Evolutionary conservation across 116 monocot species (phyloP).

Genomic region (Cymodocea nodosa): DNA sequence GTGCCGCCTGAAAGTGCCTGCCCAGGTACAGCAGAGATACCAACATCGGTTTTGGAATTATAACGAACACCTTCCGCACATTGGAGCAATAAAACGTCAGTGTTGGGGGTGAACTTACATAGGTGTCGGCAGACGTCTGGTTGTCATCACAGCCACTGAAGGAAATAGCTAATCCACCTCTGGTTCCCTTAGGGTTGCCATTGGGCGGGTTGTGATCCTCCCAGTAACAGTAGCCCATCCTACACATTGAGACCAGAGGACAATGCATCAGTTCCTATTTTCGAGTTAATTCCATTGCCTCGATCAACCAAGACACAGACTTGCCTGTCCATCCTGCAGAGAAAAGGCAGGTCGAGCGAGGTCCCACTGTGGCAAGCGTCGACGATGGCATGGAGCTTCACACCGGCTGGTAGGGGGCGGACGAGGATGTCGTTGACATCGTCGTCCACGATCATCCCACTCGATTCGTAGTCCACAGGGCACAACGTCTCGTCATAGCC

Average conservation of each 20-base stretch:
- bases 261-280: not conserved
- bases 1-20: conserved; percentile 48
- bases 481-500: conserved; percentile 86
- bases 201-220: conserved; percentile 34
- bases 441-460: conserved; percentile 66
- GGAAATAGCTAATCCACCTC: conserved; percentile 73
- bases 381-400: conserved; percentile 71
- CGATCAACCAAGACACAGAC: not conserved
- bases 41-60: not conserved
- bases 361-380: conserved; percentile 95
- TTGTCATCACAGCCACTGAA: conserved; percentile 90
- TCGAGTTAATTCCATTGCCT: not conserved
- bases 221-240: conserved; percentile 61
- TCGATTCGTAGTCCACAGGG: conserved; percentile 67
- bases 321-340: conserved; percentile 70
- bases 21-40: not conserved
- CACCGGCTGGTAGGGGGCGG: conserved; percentile 38
- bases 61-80: not conserved
- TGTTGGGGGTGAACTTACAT: conserved; percentile 60
- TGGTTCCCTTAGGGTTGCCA: conserved; percentile 42
- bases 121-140: conserved; percentile 75
- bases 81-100: no score
- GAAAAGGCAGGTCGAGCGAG: conserved; percentile 64
- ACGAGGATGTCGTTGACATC: conserved; percentile 69
- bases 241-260: conserved; percentile 7